A percentile compares a stretch with the other conserved stretches of the same genome.
These are phyloP conservation scores for Verticillium nonalfalfae DNA, from an alignment of 2,329 filamentous ascomycete species.

Conservation along the genomic window DNA sequence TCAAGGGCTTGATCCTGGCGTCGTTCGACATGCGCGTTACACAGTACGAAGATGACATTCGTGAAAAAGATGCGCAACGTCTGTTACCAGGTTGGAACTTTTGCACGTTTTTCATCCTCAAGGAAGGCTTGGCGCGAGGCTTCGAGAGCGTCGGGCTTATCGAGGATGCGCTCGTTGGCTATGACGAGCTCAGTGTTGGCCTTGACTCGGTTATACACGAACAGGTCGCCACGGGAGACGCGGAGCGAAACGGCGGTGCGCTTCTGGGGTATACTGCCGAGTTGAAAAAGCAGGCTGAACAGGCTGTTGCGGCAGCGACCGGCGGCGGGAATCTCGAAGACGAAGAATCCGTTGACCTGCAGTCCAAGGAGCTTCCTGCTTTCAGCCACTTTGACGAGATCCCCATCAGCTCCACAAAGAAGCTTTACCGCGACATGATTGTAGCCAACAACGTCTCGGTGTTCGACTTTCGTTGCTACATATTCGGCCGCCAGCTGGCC, in stretches of 20 bases:
- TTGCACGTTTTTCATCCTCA: slow-evolving; percentile 97
- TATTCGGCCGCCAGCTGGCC: slow-evolving; percentile 83
- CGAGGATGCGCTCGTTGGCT: slow-evolving; percentile 89
- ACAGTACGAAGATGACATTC: slow-evolving; percentile 96
- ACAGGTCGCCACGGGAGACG: slow-evolving; percentile 52
- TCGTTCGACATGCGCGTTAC: slow-evolving; percentile 88
- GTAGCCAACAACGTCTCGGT: slow-evolving; percentile 91
- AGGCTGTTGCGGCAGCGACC: slow-evolving; percentile 34
- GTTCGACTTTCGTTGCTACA: slow-evolving; percentile 91
- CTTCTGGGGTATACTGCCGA: slow-evolving; percentile 71
- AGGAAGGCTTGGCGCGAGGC: slow-evolving; percentile 86
- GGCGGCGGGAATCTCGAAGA: slow-evolving; percentile 24
- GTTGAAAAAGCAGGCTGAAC: slow-evolving; percentile 53
- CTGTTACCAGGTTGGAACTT: slow-evolving; percentile 96
- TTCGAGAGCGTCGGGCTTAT: slow-evolving; percentile 96
- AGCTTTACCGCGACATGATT: slow-evolving; percentile 87
- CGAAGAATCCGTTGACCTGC: slow-evolving; percentile 42
- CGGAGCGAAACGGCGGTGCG: slow-evolving; percentile 62
- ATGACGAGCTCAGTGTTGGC: slow-evolving; percentile 87
- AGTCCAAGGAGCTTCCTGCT: slow-evolving; percentile 27
- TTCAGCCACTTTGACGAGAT: slow-evolving; percentile 47
- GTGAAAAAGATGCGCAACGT: slow-evolving; percentile 84
- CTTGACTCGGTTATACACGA: slow-evolving; percentile 78
- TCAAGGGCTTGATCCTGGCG: slow-evolving; percentile 79
- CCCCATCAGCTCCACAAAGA: slow-evolving; percentile 57